Evolutionary conservation across 345 rosid species (phyloP), one percentile per base, ranked within the genome.

Genomic region (Salix koriyanagi): DNA sequence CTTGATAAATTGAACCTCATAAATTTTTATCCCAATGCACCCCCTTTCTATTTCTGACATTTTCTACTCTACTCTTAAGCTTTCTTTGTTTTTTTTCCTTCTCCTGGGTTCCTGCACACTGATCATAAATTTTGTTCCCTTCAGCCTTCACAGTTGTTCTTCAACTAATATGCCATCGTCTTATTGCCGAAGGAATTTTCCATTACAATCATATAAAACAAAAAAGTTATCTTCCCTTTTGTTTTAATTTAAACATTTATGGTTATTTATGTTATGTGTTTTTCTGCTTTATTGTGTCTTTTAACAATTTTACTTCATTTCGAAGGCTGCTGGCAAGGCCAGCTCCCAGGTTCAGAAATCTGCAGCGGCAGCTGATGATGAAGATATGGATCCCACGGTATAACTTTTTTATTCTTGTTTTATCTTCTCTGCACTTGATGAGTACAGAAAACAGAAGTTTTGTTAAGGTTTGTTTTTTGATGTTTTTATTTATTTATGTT

Each of bases 361-460:
- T 15, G 75, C 70, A 16, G 78, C 52, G 9, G 89, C 88, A 62
- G 96, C 85, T 71, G 99, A 96, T 81, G 98, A 96, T 69, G 99
- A 96, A 10, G 97, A 96, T 64, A 93, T 94, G 97, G 99, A 96
- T 79, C 94, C 99, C 7, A 94, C 97, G 68, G 99, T 96, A 87
- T 39, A 1, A 32, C 66, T 23, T 23, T 80, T 56, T 62, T 41
- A 9, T 54, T 19, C 42, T 19, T 19, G 25, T 34, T 25, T 41
- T n/a, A 21, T 41, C 8, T 66, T 66, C 12, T 16, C 9, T 34
- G 26, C 62, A 58, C 12, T 66, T 36, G 46, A 16, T 36, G 6
- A 14, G 9, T 66, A 66, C 11, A 21, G 4, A 19, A 21, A 68
- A 11, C 46, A 42, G 39, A n/a, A 37, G 25, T 68, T 36, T 21